phyloP scores from a whole-genome alignment of 768 basidiomycete species.

The Trametes cingulata region DNA sequence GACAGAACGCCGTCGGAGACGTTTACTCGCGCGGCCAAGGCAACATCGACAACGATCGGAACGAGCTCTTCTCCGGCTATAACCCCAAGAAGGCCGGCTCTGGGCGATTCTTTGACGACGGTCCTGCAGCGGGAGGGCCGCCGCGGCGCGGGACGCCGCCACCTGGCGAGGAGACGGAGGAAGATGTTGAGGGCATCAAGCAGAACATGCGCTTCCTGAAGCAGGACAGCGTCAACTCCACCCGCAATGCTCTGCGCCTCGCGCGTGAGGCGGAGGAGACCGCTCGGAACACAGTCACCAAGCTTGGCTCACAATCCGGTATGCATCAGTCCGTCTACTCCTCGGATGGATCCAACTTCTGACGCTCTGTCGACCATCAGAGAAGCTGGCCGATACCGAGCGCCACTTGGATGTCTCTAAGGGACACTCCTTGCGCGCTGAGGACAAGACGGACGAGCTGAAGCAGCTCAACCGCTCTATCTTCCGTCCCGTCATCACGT shows the following conservation, averaged over 20 bases:
- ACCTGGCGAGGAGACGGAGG: conserved; percentile 75
- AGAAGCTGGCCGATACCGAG: conserved; percentile 91
- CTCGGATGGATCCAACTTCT: background rate
- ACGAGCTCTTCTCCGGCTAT: conserved; percentile 75
- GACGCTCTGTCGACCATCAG: conserved; percentile 38
- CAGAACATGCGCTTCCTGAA: conserved; percentile 86
- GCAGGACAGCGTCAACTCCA: conserved; percentile 87
- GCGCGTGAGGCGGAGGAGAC: conserved; percentile 98
- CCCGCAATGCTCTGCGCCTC: conserved; percentile 88
- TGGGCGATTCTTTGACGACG: conserved; percentile 67
- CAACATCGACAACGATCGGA: conserved; percentile 65
- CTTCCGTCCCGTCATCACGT: conserved; percentile 88
- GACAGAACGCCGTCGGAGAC: conserved; percentile 59
- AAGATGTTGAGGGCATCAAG: conserved; percentile 94
- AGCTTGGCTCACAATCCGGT: conserved; percentile 95
- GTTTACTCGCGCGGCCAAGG: conserved; percentile 63
- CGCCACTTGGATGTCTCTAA: conserved; percentile 92
- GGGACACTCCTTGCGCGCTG: conserved; percentile 83
- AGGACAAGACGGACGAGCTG: conserved; percentile 90
- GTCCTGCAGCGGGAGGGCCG: conserved; percentile 37
- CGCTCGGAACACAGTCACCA: conserved; percentile 77
- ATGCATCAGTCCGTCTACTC: conserved; percentile 24
- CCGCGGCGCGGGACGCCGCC: conserved; percentile 42
- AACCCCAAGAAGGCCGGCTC: conserved; percentile 59
- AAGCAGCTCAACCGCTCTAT: conserved; percentile 94